phyloP scores from a whole-genome alignment of 2,329 filamentous ascomycete species.

The Macrophomina tecta region DNA sequence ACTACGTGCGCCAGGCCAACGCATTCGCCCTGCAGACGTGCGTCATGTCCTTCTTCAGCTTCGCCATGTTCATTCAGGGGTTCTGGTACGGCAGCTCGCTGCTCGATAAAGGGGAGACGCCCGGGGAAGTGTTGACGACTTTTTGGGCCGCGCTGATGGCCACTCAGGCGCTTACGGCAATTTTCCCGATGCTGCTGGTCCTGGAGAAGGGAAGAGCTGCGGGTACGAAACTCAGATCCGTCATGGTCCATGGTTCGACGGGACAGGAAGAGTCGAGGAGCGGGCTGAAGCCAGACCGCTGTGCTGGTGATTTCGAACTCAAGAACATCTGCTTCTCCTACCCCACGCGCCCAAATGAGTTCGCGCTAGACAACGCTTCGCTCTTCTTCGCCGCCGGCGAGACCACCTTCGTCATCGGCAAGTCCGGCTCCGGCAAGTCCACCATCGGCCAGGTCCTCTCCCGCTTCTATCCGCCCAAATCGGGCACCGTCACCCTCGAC shows the following conservation, averaged over 20 bases:
- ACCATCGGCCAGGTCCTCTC: slow-evolving; percentile 82
- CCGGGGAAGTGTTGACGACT: slow-evolving; percentile 77
- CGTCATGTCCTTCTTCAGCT: slow-evolving; percentile 74
- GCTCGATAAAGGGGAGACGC: slow-evolving; percentile 63
- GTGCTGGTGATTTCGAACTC: slow-evolving; percentile 72
- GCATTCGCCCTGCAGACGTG: slow-evolving; percentile 75
- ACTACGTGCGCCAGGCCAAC: slow-evolving; percentile 72
- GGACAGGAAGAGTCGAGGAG: slow-evolving; percentile 31
- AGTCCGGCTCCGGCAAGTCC: slow-evolving; percentile 91
- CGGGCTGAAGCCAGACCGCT: slow-evolving; percentile 45
- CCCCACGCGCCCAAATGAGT: slow-evolving; percentile 68
- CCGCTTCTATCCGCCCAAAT: slow-evolving; percentile 72
- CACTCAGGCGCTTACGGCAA: slow-evolving; percentile 73
- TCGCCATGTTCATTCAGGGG: slow-evolving; percentile 81
- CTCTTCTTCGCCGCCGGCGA: slow-evolving; percentile 75
- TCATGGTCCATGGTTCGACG: slow-evolving; percentile 47
- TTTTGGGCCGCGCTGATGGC: slow-evolving; percentile 84
- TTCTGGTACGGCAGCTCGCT: slow-evolving; percentile 86
- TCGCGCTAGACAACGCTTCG: slow-evolving; percentile 65
- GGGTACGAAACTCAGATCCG: slow-evolving; percentile 64
- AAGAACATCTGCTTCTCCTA: slow-evolving; percentile 81
- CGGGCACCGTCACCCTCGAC: slow-evolving; percentile 74
- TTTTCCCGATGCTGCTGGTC: slow-evolving; percentile 78
- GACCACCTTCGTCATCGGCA: slow-evolving; percentile 81
- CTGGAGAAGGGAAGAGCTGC: slow-evolving; percentile 81